Evolutionary conservation across 495 filamentous ascomycete species (phyloP).

Genomic region (Penicillium cinerascens): DNA sequence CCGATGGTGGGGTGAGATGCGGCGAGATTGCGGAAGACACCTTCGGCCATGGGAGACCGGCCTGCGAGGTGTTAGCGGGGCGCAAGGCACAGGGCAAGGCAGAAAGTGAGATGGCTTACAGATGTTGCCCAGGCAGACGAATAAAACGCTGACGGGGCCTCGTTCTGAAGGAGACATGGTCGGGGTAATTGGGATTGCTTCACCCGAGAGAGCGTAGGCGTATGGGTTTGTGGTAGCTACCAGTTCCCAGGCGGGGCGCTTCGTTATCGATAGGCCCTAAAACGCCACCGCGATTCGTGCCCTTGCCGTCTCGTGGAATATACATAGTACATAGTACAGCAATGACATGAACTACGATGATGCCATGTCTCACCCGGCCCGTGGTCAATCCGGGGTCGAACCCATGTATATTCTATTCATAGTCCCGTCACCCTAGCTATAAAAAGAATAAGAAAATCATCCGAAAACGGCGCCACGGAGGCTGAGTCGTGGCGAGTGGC

Average conservation of each 20-base stretch:
- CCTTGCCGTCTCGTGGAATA: not conserved
- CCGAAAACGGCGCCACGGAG: not conserved
- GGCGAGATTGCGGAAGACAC: slow-evolving; percentile 76
- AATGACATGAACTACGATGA: not conserved
- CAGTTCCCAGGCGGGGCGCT: not conserved
- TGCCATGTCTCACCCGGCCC: not conserved
- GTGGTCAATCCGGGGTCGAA: not conserved
- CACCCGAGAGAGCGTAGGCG: not conserved
- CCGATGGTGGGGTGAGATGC: slow-evolving; percentile 55
- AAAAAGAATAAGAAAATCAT: not conserved
- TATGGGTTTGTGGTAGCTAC: not conserved
- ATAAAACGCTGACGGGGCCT: slow-evolving; percentile 69
- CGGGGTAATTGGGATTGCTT: slow-evolving; percentile 12
- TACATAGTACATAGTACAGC: not conserved
- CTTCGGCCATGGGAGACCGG: slow-evolving; percentile 92
- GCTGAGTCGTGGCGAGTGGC: not conserved
- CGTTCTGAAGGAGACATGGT: slow-evolving; percentile 12
- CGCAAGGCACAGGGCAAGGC: not conserved
- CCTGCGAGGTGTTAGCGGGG: slow-evolving; percentile 25
- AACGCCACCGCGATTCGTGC: not conserved
- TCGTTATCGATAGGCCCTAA: slow-evolving; percentile 5
- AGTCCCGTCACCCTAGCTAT: not conserved
- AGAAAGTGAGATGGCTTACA: slow-evolving; percentile 49
- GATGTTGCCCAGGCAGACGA: slow-evolving; percentile 97
- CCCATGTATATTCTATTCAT: not conserved